Evolutionary conservation across 169 alveolate genomes (phyloP).

Genomic region (Eimeria tenella): DNA sequence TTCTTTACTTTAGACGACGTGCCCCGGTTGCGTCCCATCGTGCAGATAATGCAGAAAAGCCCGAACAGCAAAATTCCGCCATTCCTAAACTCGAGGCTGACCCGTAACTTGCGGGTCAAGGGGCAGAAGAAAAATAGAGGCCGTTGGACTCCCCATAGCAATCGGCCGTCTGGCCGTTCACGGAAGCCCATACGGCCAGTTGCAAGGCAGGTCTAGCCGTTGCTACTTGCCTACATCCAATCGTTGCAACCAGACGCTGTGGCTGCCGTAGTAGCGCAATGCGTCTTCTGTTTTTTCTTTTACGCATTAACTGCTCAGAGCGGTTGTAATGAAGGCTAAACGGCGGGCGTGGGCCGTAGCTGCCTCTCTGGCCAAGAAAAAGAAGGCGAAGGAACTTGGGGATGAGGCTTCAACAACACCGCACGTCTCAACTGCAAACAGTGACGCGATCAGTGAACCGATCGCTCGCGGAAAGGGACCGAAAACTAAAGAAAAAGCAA

Average conservation of each 20-base stretch:
- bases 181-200: constrained; percentile 62
- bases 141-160: neutral
- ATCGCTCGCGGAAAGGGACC: too few species aligned
- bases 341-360: constrained; percentile 49
- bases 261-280: too few species aligned
- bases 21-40: constrained; percentile 60
- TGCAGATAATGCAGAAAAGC: constrained; percentile 76
- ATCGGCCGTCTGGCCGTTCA: neutral
- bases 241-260: too few species aligned
- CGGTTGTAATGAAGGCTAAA: constrained; percentile 32
- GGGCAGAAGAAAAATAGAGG: constrained; percentile 39
- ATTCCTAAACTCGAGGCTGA: constrained; percentile 55
- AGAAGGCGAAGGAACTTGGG: neutral
- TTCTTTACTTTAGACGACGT: constrained; percentile 70
- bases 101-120: constrained; percentile 40
- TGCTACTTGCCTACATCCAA: neutral
- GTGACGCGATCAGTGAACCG: too few species aligned
- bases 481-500: too few species aligned
- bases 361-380: constrained; percentile 58
- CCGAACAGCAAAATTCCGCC: constrained; percentile 74
- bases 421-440: too few species aligned
- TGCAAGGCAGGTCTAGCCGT: neutral
- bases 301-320: neutral
- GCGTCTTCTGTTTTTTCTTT: too few species aligned
- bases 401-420: too few species aligned